Evolutionary conservation across 345 rosid genomes (phyloP).

Genomic region (Aurinia saxatilis): DNA sequence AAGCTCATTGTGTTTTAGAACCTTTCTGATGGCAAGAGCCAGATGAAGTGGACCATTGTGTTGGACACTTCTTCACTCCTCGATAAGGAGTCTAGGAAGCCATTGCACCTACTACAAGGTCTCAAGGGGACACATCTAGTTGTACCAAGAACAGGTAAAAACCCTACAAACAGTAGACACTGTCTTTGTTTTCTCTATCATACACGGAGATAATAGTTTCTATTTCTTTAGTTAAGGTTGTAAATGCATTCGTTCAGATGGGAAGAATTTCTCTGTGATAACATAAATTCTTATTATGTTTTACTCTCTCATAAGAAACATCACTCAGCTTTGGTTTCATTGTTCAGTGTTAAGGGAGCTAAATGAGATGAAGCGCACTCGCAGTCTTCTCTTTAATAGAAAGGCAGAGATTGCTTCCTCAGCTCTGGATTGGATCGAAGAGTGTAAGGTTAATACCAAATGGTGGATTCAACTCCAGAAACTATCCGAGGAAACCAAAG

Average conservation of each 20-base stretch:
- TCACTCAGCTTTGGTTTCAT: neutral
- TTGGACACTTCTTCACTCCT: slow-evolving; percentile 63
- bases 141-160: slow-evolving; percentile 70
- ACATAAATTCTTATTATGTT: neutral
- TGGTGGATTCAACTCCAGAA: slow-evolving; percentile 89
- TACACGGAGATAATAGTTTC: neutral
- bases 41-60: slow-evolving; percentile 66
- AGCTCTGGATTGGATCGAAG: slow-evolving; percentile 74
- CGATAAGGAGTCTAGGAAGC: slow-evolving; percentile 57
- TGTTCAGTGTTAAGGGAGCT: slow-evolving; percentile 65
- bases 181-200: neutral
- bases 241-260: neutral
- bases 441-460: slow-evolving; percentile 48
- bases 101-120: slow-evolving; percentile 78
- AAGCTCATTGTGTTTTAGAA: slow-evolving; percentile 33
- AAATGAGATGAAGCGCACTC: slow-evolving; percentile 44
- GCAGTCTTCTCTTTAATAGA: slow-evolving; percentile 45
- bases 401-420: slow-evolving; percentile 44
- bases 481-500: slow-evolving; percentile 46
- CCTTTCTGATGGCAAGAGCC: slow-evolving; percentile 32
- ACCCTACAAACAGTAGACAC: neutral
- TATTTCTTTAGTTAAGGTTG: neutral
- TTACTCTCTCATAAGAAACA: neutral
- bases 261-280: neutral
- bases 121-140: slow-evolving; percentile 68